phyloP scores from a whole-genome alignment of 1,284 basidiomycete species.

The Pascua guehoae region DNA sequence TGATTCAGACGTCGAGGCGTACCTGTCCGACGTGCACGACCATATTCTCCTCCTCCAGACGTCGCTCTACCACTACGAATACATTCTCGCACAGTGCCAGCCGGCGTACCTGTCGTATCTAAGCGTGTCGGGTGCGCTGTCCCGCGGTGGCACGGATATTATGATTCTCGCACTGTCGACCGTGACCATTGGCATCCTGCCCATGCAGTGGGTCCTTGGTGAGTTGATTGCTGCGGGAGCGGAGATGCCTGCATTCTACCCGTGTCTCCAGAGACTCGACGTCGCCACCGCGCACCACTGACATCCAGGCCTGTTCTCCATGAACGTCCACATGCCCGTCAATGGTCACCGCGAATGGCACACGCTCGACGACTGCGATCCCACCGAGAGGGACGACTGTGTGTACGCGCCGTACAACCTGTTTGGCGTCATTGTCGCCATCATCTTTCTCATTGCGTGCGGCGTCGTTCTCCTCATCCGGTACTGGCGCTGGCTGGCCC shows the following conservation, averaged over 20 bases:
- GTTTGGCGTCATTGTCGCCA: slow-evolving; percentile 41
- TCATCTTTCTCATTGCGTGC: slow-evolving; percentile 35
- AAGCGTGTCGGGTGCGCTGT: slow-evolving; percentile 59
- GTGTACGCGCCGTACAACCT: slow-evolving; percentile 27
- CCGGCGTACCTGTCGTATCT: slow-evolving; percentile 79
- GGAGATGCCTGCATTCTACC: slow-evolving; percentile 20
- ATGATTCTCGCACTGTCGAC: slow-evolving; percentile 65
- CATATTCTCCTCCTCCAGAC: slow-evolving; percentile 86
- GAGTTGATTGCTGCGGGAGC: slow-evolving; percentile 18
- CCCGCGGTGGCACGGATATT: slow-evolving; percentile 64
- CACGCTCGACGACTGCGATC: slow-evolving; percentile 7
- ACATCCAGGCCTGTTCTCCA: slow-evolving; percentile 60
- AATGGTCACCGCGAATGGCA: slow-evolving; percentile 36
- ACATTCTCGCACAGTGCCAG: slow-evolving; percentile 80
- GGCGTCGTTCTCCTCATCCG: slow-evolving; percentile 40
- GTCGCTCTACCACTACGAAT: slow-evolving; percentile 82
- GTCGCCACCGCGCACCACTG: background rate
- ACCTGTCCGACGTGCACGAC: slow-evolving; percentile 91
- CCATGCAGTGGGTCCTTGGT: slow-evolving; percentile 66
- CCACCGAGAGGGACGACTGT: slow-evolving; percentile 31
- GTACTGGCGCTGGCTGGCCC: slow-evolving; percentile 43
- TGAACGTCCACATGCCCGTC: slow-evolving; percentile 57
- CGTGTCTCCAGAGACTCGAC: background rate
- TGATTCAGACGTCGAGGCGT: slow-evolving; percentile 69
- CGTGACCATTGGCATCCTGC: slow-evolving; percentile 67